phyloP scores from a whole-genome alignment of 2,329 filamentous ascomycete species.

The Pseudocercospora pini-densiflorae region DNA sequence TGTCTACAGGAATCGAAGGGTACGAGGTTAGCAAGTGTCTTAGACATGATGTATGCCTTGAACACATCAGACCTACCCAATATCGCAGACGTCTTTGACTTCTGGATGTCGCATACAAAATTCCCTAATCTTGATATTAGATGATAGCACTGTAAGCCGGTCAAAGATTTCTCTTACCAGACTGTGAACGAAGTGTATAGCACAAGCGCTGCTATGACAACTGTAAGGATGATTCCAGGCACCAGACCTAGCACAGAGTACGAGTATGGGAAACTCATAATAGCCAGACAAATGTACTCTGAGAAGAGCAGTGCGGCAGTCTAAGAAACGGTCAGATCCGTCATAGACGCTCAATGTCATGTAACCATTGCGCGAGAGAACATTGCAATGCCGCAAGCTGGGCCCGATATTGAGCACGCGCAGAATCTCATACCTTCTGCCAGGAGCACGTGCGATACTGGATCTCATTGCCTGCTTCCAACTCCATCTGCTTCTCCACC shows the following conservation, averaged over 20 bases:
- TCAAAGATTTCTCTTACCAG: slow-evolving; percentile 52
- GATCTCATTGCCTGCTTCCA: slow-evolving; percentile 78
- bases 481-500: slow-evolving; percentile 70
- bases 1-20: too few species aligned
- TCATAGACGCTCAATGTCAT: neutral
- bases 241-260: slow-evolving; percentile 87
- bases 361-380: neutral
- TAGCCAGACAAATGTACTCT: slow-evolving; percentile 90
- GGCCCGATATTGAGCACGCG: neutral
- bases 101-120: slow-evolving; percentile 92
- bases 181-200: slow-evolving; percentile 78
- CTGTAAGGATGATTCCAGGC: slow-evolving; percentile 81
- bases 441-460: slow-evolving; percentile 93
- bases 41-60: too few species aligned
- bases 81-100: slow-evolving; percentile 89
- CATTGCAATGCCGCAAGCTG: neutral
- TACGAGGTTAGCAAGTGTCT: too few species aligned
- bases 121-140: slow-evolving; percentile 62
- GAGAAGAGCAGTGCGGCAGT: slow-evolving; percentile 89
- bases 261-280: slow-evolving; percentile 96
- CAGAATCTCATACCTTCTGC: slow-evolving; percentile 68
- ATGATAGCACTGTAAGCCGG: neutral
- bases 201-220: slow-evolving; percentile 76
- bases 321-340: slow-evolving; percentile 45
- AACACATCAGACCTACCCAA: too few species aligned